Base-by-base conservation (phyloP, 2,329 filamentous ascomycete genomes). In the Trichophyton rubrum region DNA sequence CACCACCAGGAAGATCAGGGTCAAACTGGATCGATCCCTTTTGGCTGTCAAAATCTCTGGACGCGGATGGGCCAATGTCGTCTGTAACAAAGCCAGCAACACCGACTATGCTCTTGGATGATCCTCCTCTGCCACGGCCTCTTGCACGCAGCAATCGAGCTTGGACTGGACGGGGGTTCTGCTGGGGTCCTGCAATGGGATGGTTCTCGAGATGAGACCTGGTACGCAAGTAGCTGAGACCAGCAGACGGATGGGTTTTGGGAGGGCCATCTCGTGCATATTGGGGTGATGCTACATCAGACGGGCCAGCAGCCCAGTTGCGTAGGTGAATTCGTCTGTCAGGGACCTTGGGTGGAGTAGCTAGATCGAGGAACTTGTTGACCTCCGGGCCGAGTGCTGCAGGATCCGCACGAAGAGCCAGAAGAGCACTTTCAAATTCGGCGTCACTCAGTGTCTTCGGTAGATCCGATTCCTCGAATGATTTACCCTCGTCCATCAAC, bases 171-270 rank as follows among this genome's bases (percentile, higher is more conserved):
- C 77, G 67, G 24, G 74, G 74, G 30, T 73, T 67, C 1, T 71
- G 71, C 66, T 85, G 83, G 8, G 85, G 84, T 3, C 85, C 85
- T 65, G 80, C 80, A 33, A 79, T 68, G 1, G 83, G 81, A 67
- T 86, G 82, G 67, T 86, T 86, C 65, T 78, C 73, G 51, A 83
- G 72, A 66, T 80, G 74, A 22, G 80, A 74, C 60, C 78, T 75
- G 11, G 80, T 81, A 56, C 82, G 79, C 2, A 81, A 73, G 68
- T 87, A 86, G 13, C 81, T 80, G 3, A 87, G 74, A 64, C 85
- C 85, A 3, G 82, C 84, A 3, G 82, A 84, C 2, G 85, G 84
- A 70, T 87, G 85, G 6, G 85, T 86, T 61, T 79, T 79, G 1
- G 82, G 81, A 20, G 81, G 81, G 2, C 79, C 80, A 30, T 69